phyloP scores from a whole-genome alignment of 139 green algal species.

The Volvox reticuliferus region DNA sequence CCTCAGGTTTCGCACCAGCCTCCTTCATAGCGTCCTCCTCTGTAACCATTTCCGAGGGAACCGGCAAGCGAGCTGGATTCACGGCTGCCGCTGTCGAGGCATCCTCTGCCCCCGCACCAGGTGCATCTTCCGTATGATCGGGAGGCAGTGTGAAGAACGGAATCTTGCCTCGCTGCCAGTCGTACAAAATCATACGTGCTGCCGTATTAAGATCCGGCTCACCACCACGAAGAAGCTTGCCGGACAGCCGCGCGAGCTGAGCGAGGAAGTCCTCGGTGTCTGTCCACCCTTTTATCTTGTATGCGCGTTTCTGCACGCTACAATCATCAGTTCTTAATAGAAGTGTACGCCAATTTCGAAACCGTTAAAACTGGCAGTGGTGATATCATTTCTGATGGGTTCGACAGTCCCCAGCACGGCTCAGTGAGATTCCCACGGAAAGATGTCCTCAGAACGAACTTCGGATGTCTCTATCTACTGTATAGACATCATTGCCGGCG shows the following conservation, averaged over 20 bases:
- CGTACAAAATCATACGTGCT: slow-evolving; percentile 95
- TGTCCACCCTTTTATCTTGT: slow-evolving; percentile 89
- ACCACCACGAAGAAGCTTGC: slow-evolving; percentile 84
- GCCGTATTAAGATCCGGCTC: slow-evolving; percentile 97
- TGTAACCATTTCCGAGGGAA: slow-evolving; percentile 59
- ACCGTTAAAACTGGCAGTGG: no score
- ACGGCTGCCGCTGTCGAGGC: background rate
- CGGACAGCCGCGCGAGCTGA: slow-evolving; percentile 81
- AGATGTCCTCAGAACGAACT: slow-evolving; percentile 55
- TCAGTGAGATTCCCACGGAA: slow-evolving; percentile 79
- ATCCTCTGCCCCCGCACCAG: background rate
- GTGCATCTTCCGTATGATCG: slow-evolving; percentile 68
- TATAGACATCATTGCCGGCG: slow-evolving; percentile 47
- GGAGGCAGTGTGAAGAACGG: slow-evolving; percentile 96
- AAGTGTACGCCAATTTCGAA: no score
- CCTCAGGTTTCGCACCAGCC: slow-evolving; percentile 63
- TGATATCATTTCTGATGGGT: no score
- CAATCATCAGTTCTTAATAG: no score
- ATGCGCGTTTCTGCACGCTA: slow-evolving; percentile 77
- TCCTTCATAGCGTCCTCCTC: slow-evolving; percentile 67
- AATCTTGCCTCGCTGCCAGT: slow-evolving; percentile 98
- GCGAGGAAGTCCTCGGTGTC: slow-evolving; percentile 93
- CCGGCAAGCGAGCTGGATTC: slow-evolving; percentile 45
- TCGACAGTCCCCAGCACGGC: slow-evolving; percentile 15
- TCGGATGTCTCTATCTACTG: slow-evolving; percentile 81